These are phyloP conservation scores for Exophiala mesophila DNA, from an alignment of 2,329 filamentous ascomycete genomes.

Conservation along the genomic window DNA sequence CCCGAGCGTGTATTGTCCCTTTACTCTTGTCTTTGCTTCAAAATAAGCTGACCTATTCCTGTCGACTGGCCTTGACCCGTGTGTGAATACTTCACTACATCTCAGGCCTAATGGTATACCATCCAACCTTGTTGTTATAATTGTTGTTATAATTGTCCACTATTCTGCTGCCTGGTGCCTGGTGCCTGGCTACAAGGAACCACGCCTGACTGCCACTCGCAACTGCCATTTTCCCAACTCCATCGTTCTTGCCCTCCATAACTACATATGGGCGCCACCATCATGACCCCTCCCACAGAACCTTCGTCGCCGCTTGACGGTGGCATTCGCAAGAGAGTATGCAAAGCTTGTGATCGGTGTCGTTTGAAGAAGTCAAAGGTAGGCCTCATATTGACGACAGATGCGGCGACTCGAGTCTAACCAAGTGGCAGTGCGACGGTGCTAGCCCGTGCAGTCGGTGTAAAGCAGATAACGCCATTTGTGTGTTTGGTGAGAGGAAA, in stretches of 20 bases:
- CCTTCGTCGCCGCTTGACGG: slow-evolving; percentile 25
- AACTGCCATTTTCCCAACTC: background rate
- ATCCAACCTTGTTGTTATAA: too few relatives aligned
- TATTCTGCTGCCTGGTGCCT: background rate
- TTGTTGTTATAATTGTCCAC: too few relatives aligned
- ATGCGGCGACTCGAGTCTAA: slow-evolving; percentile 3
- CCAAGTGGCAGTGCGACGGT: slow-evolving; percentile 52
- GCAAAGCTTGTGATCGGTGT: slow-evolving; percentile 63
- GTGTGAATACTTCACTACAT: background rate
- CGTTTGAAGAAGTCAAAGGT: slow-evolving; percentile 64
- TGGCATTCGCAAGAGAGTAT: slow-evolving; percentile 54
- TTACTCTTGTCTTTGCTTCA: slow-evolving; percentile 1
- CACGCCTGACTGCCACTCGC: too few relatives aligned
- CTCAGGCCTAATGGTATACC: too few relatives aligned
- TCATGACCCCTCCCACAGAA: slow-evolving; percentile 26
- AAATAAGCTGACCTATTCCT: slow-evolving; percentile 14
- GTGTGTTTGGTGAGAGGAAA: slow-evolving; percentile 61
- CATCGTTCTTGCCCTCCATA: background rate
- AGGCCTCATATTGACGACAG: slow-evolving; percentile 23
- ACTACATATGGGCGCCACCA: slow-evolving; percentile 17
- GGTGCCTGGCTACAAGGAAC: background rate
- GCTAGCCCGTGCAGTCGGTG: slow-evolving; percentile 57
- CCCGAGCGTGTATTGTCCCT: slow-evolving; percentile 6
- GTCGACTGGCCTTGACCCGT: background rate
- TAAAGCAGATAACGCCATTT: slow-evolving; percentile 60